phyloP scores from a whole-genome alignment of 1,284 basidiomycete species.

The Xerocomus nothofagi region DNA sequence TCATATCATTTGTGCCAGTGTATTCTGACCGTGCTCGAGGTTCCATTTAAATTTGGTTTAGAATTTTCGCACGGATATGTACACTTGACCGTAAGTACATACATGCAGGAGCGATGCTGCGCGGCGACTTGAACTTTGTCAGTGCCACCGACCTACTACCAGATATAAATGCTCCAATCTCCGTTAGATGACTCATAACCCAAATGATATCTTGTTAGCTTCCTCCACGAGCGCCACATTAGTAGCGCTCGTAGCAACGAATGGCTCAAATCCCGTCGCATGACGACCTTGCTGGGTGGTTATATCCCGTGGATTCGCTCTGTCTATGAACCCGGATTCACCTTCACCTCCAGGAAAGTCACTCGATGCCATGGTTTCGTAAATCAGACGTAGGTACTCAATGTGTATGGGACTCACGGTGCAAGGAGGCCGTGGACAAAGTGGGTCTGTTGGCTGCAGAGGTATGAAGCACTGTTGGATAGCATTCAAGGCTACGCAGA shows the following conservation, averaged over 20 bases:
- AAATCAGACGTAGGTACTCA: neutral
- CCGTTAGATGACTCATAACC: conserved; percentile 5
- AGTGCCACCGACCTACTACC: neutral
- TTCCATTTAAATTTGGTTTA: too few species aligned
- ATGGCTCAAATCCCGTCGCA: conserved; percentile 38
- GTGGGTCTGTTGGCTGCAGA: conserved; percentile 56
- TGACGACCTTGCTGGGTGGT: conserved; percentile 35
- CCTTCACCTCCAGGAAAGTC: conserved; percentile 79
- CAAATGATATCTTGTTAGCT: conserved; percentile 29
- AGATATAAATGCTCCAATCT: neutral
- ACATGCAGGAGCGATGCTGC: neutral
- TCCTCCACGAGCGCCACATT: conserved; percentile 19
- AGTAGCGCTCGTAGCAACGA: conserved; percentile 12
- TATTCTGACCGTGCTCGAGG: too few species aligned
- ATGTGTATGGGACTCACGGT: conserved; percentile 42
- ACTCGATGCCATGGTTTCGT: conserved; percentile 27
- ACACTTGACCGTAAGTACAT: too few species aligned
- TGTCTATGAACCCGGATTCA: conserved; percentile 57
- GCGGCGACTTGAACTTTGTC: neutral
- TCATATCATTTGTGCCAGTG: too few species aligned
- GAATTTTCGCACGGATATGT: too few species aligned
- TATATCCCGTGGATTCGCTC: conserved; percentile 47
- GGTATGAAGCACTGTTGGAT: conserved; percentile 52
- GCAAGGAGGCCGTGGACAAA: conserved; percentile 60
- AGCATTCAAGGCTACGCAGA: neutral